Base-by-base conservation (phyloP, 768 basidiomycete genomes). In the Leccinum broughii region DNA sequence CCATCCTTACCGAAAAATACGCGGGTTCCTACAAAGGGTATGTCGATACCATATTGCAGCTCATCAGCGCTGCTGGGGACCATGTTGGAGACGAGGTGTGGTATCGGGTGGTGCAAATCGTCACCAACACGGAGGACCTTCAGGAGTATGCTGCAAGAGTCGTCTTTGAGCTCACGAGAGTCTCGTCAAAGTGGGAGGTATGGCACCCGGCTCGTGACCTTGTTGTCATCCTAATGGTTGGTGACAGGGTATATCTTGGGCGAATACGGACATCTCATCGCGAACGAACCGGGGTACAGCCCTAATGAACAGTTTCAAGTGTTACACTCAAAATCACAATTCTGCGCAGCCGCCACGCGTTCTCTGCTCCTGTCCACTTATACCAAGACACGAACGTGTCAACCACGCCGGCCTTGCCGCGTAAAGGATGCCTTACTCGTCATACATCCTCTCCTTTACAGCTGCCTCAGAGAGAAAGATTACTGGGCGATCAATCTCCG, bases 11-110 rank as follows among this genome's bases (percentile, higher is more conserved):
- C n/a, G 97, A 99, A 74, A 93, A 97, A 77, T 98, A 98, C 69
- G 97, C 97, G 24, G 90, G 85, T 58, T 97, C 93, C 57, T 97
- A 96, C 76, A 95, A 95, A 77, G 96, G 95, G 95, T 98, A 99
- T 79, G 93, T 99, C 58, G 96, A 99, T 75, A 99, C 95, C 65
- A 93, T 98, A 70, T 77, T 99, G 66, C 90, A 95, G 70, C 85
- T 99, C 58, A 96, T 99, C 72, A 93, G 91, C 70, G 89, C 94
- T 44, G 97, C 97, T 11, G 97, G 97, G 56, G 97, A 99, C 70
- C 95, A 99, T 71, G 96, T 99, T 55, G 97, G 97, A 51, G 96
- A 98, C 64, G 97, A 98, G 78, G 97, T 99, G 35, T 99, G 97
- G 97, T 98, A 97, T 75, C 92, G 97, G 55, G 95, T 99, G 54